These are phyloP conservation scores for Diaporthe ampelina DNA, from an alignment of 2,329 filamentous ascomycete genomes.

Conservation along the genomic window DNA sequence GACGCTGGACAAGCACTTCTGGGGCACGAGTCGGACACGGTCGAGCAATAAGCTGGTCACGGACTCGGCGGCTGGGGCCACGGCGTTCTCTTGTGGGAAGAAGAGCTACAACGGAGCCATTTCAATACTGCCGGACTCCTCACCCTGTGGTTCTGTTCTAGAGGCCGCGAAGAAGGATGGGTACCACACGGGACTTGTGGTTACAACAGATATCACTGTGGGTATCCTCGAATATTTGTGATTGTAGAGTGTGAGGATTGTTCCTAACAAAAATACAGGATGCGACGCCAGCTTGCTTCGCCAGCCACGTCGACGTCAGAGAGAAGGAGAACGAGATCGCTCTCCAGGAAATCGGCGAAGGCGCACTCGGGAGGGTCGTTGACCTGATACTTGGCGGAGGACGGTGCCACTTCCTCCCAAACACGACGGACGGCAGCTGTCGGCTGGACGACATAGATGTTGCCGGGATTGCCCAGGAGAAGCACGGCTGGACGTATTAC, in stretches of 20 bases:
- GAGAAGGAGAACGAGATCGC: slow-evolving; percentile 91
- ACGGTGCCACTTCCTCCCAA: slow-evolving; percentile 92
- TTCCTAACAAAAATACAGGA: slow-evolving; percentile 61
- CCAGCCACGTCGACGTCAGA: slow-evolving; percentile 85
- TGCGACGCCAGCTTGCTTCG: slow-evolving; percentile 96
- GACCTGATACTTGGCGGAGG: slow-evolving; percentile 96
- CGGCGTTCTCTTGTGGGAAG: slow-evolving; percentile 90
- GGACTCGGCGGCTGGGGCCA: slow-evolving; percentile 96
- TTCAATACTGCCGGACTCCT: slow-evolving; percentile 85
- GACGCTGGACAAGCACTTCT: slow-evolving; percentile 87
- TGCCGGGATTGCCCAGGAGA: slow-evolving; percentile 77
- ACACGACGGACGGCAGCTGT: slow-evolving; percentile 85
- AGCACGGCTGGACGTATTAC: slow-evolving; percentile 85
- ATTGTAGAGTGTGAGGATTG: neutral
- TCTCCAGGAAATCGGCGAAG: slow-evolving; percentile 89
- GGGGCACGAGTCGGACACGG: slow-evolving; percentile 89
- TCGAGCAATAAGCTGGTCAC: slow-evolving; percentile 90
- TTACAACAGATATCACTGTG: slow-evolving; percentile 88
- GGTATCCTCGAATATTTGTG: neutral
- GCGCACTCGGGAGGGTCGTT: slow-evolving; percentile 87
- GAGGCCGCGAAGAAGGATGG: slow-evolving; percentile 94
- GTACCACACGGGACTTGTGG: slow-evolving; percentile 93
- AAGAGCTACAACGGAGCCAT: slow-evolving; percentile 99
- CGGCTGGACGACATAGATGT: slow-evolving; percentile 84
- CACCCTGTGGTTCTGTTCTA: slow-evolving; percentile 90